These are phyloP conservation scores for Podosphaera leucotricha DNA, from an alignment of 2,329 filamentous ascomycete genomes.

Conservation along the genomic window DNA sequence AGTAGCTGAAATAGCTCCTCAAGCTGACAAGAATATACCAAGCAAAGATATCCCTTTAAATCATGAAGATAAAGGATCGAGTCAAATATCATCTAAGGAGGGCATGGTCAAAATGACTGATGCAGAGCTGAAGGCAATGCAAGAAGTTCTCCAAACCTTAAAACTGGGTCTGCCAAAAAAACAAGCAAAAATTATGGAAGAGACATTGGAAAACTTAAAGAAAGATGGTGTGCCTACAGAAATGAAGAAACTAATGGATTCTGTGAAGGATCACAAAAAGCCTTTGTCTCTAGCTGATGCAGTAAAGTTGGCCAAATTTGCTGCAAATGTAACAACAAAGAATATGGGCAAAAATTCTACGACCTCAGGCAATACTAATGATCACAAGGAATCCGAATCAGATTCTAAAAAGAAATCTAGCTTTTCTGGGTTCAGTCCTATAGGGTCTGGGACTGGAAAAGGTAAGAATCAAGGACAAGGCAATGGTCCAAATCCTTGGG, in stretches of 20 bases:
- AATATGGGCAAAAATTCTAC: conserved; percentile 12
- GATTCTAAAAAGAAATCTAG: conserved; percentile 3
- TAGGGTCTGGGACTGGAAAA: not conserved
- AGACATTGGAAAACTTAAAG: conserved; percentile 37
- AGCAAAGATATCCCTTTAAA: conserved; percentile 1
- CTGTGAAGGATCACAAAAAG: conserved; percentile 7
- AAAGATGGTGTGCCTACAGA: conserved; percentile 43
- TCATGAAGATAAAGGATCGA: conserved; percentile 10
- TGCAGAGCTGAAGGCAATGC: conserved; percentile 32
- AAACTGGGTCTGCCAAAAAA: conserved; percentile 34
- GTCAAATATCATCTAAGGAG: conserved; percentile 10
- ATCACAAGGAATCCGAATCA: conserved; percentile 13
- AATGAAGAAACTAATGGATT: conserved; percentile 19
- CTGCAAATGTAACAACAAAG: conserved; percentile 13
- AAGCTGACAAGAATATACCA: conserved; percentile 19
- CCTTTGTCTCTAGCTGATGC: conserved; percentile 10
- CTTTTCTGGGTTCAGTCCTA: conserved; percentile 3
- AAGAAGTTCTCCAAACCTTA: conserved; percentile 30
- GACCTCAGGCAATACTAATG: not conserved
- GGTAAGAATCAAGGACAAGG: conserved; percentile 7
- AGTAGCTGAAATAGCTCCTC: conserved; percentile 21
- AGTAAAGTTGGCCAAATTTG: conserved; percentile 16
- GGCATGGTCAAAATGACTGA: conserved; percentile 21
- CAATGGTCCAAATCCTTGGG: conserved; percentile 7
- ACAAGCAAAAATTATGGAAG: conserved; percentile 35